These are phyloP conservation scores for Candida suzukii DNA, from an alignment of 805 yeast species.

Conservation along the genomic window DNA sequence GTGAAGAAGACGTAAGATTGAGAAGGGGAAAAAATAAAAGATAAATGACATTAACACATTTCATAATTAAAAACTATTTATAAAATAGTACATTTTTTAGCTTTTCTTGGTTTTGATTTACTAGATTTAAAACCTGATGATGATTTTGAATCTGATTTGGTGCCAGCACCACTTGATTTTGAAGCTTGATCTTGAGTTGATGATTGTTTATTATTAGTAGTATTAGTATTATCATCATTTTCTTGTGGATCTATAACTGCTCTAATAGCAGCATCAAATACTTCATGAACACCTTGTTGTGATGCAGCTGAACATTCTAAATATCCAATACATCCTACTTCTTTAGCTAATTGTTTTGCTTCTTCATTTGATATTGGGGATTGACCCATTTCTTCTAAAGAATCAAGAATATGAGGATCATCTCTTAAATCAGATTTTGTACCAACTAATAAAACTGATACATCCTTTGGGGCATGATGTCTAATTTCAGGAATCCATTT, in stretches of 20 bases:
- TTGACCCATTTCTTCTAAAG: conserved; percentile 84
- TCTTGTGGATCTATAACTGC: conserved; percentile 98
- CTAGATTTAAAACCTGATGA: background rate
- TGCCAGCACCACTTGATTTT: conserved; percentile 9
- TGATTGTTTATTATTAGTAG: no score
- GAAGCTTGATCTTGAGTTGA: conserved; percentile 44
- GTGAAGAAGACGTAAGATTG: background rate
- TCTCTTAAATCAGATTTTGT: conserved; percentile 94
- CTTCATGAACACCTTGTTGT: conserved; percentile 93
- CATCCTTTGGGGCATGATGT: conserved; percentile 97
- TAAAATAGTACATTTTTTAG: conserved; percentile 81
- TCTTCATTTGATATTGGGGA: conserved; percentile 78
- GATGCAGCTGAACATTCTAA: conserved; percentile 98
- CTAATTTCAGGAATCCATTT: conserved; percentile 98
- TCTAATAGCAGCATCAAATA: conserved; percentile 97
- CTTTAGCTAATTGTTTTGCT: conserved; percentile 92
- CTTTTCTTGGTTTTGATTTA: conserved; percentile 34
- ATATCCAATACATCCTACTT: conserved; percentile 90
- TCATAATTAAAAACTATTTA: no score
- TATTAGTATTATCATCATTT: no score
- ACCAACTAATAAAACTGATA: conserved; percentile 94
- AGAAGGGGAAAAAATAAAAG: background rate
- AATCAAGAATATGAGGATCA: conserved; percentile 84
- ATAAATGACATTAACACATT: no score
- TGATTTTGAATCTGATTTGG: background rate